phyloP scores from a whole-genome alignment of 345 rosid genomes.

The Gossypium anomalum region DNA sequence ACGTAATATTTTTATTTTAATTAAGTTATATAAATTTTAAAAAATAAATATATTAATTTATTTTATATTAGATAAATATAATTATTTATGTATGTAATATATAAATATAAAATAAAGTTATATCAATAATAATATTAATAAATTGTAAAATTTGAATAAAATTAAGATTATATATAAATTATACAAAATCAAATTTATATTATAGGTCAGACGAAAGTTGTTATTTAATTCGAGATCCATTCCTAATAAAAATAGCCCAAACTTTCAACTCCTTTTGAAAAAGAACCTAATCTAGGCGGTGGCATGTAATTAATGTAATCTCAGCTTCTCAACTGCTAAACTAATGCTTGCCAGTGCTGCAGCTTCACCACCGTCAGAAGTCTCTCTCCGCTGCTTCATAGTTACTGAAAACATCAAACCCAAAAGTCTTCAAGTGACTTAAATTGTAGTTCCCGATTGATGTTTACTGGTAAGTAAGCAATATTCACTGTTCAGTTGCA shows the following conservation, averaged over 20 bases:
- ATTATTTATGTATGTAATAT: no score
- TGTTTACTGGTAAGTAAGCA: neutral
- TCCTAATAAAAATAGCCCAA: neutral
- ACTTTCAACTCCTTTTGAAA: conserved; percentile 22
- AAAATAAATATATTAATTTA: no score
- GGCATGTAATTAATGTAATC: conserved; percentile 14
- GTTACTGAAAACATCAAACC: neutral
- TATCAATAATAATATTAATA: no score
- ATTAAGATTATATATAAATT: no score
- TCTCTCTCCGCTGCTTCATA: neutral
- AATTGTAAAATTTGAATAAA: no score
- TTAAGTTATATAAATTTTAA: no score
- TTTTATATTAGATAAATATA: no score
- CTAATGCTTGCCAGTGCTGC: neutral
- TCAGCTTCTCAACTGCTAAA: conserved; percentile 20
- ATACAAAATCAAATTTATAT: no score
- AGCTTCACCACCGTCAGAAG: neutral
- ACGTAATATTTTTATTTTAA: no score
- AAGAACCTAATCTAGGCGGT: conserved; percentile 9
- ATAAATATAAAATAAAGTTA: no score
- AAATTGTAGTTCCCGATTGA: neutral
- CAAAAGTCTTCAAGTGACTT: neutral
- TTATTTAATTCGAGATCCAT: no score
- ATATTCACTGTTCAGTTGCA: neutral
- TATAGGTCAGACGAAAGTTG: no score